Base-by-base conservation (phyloP, 2,329 filamentous ascomycete species). In the Penicillium sp. region DNA sequence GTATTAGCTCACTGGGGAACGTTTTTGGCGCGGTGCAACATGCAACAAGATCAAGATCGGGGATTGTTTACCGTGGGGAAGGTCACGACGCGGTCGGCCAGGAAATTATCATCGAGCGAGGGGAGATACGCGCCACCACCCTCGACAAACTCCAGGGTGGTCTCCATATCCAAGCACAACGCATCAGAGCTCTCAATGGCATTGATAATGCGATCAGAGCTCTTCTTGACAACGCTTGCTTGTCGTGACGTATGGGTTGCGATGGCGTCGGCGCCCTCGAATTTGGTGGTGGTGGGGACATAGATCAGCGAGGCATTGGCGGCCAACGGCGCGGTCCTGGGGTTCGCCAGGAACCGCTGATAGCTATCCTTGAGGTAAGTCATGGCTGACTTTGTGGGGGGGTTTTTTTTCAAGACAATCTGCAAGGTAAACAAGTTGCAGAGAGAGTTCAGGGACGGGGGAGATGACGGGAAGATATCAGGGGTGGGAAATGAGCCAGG, bases 81-180 rank as follows among this genome's bases (percentile, higher is more conserved):
- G 56, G 87, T 88, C 64, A 93, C 93, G 59, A 86, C 86, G 72
- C 89, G 89, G 78, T 97, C 93, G 60, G 91, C 83, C 61, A 99
- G 81, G 77, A 98, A 97, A 81, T 97, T 97, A 82, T 97, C 93
- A 73, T 98, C 94, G 53, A 99, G 83, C 53, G 88, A 88, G 5
- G 94, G 94, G 59, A 98, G 85, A 80, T 95, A 98, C 66, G 89
- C 86, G 66, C 93, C 94, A 68, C 94, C 95, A 66, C 90, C 89
- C 65, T 84, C 88, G 60, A 89, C 76, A 76, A 99, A 97, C 75
- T 96, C 90, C 53, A 98, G 80, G 1, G 88, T 88, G 26, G 92
- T 95, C 73, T 96, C 90, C 53, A 93, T 83, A 78, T 98, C 93
- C 62, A 91, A 75, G 59, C 88, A 91, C 67, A 96, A 79, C 49